Conservation (phyloP, 2,329 filamentous ascomycete species). For the Exophiala viscosa region DNA sequence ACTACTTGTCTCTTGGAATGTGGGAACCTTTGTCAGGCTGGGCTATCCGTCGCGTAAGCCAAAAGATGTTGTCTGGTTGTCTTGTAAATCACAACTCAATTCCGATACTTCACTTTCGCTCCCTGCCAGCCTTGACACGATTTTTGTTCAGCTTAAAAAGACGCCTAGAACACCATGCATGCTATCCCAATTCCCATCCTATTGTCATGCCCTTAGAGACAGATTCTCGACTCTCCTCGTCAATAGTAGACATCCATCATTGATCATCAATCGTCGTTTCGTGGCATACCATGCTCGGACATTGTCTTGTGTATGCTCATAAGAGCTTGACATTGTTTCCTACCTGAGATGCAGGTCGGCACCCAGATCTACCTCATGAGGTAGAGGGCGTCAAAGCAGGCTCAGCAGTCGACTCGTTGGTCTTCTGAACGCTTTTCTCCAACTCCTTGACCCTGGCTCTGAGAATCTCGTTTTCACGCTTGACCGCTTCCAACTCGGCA, state of each 20-base stretch:
- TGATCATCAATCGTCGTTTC: conserved; percentile 1
- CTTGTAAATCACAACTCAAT: no score
- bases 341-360: no score
- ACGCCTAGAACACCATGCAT: conserved; percentile 7
- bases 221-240: no score
- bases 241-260: neutral
- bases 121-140: no score
- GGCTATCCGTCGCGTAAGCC: no score
- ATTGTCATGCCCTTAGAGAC: no score
- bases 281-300: no score
- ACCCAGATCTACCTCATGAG: neutral
- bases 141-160: neutral
- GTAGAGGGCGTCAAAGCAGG: neutral
- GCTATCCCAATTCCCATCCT: neutral
- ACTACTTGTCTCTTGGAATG: no score
- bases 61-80: no score
- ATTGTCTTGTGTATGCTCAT: neutral
- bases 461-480: conserved; percentile 46
- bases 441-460: conserved; percentile 44
- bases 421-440: conserved; percentile 32
- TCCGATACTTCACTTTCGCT: neutral
- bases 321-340: neutral
- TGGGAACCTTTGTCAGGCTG: no score
- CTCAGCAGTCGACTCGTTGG: conserved; percentile 7
- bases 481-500: conserved; percentile 43